phyloP scores from a whole-genome alignment of 306 rosid genomes.

The Oxytropis ochrocephala region DNA sequence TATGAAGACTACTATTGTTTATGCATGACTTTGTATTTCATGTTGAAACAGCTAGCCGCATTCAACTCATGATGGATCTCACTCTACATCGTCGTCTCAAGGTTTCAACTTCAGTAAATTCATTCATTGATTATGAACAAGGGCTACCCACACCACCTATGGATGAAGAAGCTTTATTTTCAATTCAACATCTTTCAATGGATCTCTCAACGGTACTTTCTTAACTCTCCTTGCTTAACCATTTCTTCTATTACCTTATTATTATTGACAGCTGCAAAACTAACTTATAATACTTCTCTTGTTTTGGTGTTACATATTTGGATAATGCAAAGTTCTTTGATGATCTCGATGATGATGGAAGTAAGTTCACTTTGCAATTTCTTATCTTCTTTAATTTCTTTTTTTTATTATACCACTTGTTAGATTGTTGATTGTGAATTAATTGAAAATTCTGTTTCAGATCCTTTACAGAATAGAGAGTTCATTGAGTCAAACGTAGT shows the following conservation, averaged over 20 bases:
- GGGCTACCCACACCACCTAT: slow-evolving; percentile 89
- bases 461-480: slow-evolving; percentile 58
- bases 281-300: slow-evolving; percentile 34
- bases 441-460: slow-evolving; percentile 50
- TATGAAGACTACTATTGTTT: too few species aligned
- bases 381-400: slow-evolving; percentile 33
- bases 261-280: slow-evolving; percentile 14
- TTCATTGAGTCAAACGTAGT: slow-evolving; percentile 20
- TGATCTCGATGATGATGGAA: slow-evolving; percentile 89
- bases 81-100: too few species aligned
- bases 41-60: too few species aligned
- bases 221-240: background rate
- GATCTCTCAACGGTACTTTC: slow-evolving; percentile 79
- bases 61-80: too few species aligned
- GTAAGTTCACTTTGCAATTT: slow-evolving; percentile 51
- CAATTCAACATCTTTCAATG: slow-evolving; percentile 45
- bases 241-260: background rate
- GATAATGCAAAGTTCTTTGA: slow-evolving; percentile 59
- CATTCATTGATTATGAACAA: slow-evolving; percentile 36
- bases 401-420: slow-evolving; percentile 28
- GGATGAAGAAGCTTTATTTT: slow-evolving; percentile 66
- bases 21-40: too few species aligned
- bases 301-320: slow-evolving; percentile 2
- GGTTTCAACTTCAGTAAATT: too few species aligned
- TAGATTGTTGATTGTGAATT: slow-evolving; percentile 34